Evolutionary conservation across 768 basidiomycete species (phyloP).

Genomic region (Podaxis sp.): DNA sequence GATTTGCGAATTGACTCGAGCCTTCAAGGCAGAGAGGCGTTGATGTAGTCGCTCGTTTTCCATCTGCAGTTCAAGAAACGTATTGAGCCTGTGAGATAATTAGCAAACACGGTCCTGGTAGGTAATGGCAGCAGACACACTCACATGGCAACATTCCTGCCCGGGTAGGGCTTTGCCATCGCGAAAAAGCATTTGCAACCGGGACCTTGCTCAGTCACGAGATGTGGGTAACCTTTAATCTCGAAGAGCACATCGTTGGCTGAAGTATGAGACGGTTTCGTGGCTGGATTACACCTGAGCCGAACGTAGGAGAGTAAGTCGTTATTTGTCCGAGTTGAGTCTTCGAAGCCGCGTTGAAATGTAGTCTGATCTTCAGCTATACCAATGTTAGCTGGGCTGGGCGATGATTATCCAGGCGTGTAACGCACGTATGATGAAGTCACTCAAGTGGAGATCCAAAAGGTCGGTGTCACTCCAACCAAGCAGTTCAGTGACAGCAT

Average conservation of each 20-base stretch:
- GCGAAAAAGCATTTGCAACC: slow-evolving; percentile 65
- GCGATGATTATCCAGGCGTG: not conserved
- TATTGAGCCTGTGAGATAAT: slow-evolving; percentile 49
- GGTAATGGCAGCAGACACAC: slow-evolving; percentile 12
- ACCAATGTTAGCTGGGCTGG: slow-evolving; percentile 1
- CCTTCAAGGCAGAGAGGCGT: slow-evolving; percentile 42
- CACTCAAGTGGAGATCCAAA: slow-evolving; percentile 59
- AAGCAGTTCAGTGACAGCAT: slow-evolving; percentile 63
- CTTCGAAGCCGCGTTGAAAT: slow-evolving; percentile 54
- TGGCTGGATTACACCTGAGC: slow-evolving; percentile 42
- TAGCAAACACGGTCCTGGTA: not conserved
- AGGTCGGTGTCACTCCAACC: slow-evolving; percentile 77
- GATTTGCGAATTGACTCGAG: slow-evolving; percentile 22
- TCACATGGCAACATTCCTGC: slow-evolving; percentile 66
- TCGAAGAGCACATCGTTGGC: slow-evolving; percentile 62
- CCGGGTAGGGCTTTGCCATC: slow-evolving; percentile 74
- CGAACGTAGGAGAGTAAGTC: slow-evolving; percentile 59
- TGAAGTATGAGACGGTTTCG: slow-evolving; percentile 17
- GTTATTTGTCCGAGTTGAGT: slow-evolving; percentile 42
- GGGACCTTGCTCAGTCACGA: slow-evolving; percentile 27
- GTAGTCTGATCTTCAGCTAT: slow-evolving; percentile 54
- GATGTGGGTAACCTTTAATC: slow-evolving; percentile 61
- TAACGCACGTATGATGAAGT: slow-evolving; percentile 59
- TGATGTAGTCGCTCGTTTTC: slow-evolving; percentile 81
- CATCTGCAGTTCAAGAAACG: slow-evolving; percentile 77